Percentiles rank a stretch among this genome's conserved stretches.
phyloP scores from a whole-genome alignment of 306 rosid genomes.

The Mimosa pudica region DNA sequence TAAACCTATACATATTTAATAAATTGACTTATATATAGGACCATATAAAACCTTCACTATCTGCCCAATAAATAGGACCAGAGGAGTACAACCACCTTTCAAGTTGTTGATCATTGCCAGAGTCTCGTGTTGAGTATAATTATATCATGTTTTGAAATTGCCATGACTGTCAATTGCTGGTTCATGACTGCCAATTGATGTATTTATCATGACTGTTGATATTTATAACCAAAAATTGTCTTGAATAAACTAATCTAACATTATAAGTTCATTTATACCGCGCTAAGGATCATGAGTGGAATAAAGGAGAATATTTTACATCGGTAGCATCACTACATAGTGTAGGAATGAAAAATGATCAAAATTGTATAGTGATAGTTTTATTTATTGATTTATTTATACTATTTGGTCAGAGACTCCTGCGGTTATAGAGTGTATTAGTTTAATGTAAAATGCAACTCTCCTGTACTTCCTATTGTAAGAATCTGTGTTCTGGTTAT shows the following conservation, averaged over 20 bases:
- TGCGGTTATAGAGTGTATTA: not conserved
- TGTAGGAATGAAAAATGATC: not conserved
- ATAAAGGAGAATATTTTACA: not conserved
- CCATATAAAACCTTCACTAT: too few relatives aligned
- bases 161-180: not conserved
- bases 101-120: constrained; percentile 25
- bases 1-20: too few relatives aligned
- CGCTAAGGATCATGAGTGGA: constrained; percentile 3
- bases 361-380: not conserved
- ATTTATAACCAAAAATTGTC: not conserved
- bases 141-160: constrained; percentile 19
- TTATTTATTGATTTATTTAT: not conserved
- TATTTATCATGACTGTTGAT: not conserved
- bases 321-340: not conserved
- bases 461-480: not conserved
- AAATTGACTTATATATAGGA: too few relatives aligned
- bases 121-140: constrained; percentile 13
- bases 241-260: constrained; percentile 16
- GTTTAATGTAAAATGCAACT: not conserved
- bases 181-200: constrained; percentile 8
- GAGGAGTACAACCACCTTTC: not conserved
- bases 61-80: too few relatives aligned
- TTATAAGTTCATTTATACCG: constrained; percentile 8
- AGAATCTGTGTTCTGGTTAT: constrained; percentile 23
- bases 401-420: not conserved